A percentile compares a stretch with the other conserved stretches of the same genome.
Evolutionary conservation across 1,139 yeast species (phyloP).

Genomic region (Sugiyamaella grinbergsii): DNA sequence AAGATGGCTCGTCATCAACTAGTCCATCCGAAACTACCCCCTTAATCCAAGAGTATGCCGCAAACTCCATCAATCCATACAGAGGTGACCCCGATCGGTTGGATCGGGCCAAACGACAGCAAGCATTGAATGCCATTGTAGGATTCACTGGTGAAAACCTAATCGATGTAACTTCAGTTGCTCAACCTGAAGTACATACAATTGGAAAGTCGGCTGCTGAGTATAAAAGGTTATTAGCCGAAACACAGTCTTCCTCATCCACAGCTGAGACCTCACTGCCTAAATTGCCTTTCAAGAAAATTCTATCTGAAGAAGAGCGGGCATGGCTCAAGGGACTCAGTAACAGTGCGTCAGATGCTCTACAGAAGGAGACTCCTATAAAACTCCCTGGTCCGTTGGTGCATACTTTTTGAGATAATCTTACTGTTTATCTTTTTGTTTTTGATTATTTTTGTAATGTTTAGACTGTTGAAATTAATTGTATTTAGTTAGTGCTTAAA

Average conservation of each 20-base stretch:
- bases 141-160: constrained; percentile 33
- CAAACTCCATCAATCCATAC: constrained; percentile 16
- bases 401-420: constrained; percentile 23
- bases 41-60: constrained; percentile 23
- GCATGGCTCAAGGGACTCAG: constrained; percentile 31
- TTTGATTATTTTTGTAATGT: not conserved
- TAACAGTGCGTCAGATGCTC: constrained; percentile 29
- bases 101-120: constrained; percentile 18
- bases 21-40: constrained; percentile 26
- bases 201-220: constrained; percentile 31
- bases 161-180: constrained; percentile 34
- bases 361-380: constrained; percentile 30
- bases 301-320: constrained; percentile 25
- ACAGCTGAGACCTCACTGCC: constrained; percentile 7
- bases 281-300: constrained; percentile 17
- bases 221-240: constrained; percentile 26
- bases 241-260: constrained; percentile 13
- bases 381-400: constrained; percentile 31
- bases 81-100: constrained; percentile 14
- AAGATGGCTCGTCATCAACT: constrained; percentile 21
- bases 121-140: constrained; percentile 29
- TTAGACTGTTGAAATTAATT: not conserved
- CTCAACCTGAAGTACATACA: constrained; percentile 32
- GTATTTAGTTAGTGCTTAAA: too few species aligned
- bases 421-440: not conserved